Percentiles rank a stretch among this genome's conserved stretches.
phyloP scores from a whole-genome alignment of 148 eudicot species.

The Cornus suecica region DNA sequence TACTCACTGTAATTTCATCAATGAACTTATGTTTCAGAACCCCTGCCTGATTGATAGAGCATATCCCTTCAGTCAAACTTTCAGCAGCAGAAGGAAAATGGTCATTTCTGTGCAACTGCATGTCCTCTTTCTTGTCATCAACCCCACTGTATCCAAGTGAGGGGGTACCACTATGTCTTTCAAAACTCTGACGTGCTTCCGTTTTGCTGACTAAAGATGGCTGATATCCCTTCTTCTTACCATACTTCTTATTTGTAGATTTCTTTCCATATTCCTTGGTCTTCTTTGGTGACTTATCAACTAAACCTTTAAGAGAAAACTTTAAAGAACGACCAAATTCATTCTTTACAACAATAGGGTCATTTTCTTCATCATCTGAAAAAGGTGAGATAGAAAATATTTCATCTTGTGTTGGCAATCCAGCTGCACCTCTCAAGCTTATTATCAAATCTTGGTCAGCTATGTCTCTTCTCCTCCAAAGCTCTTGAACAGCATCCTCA shows the following conservation, averaged over 20 bases:
- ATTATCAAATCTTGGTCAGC: conserved; percentile 75
- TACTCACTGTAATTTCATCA: conserved; percentile 45
- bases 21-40: conserved; percentile 51
- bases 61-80: conserved; percentile 26
- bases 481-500: conserved; percentile 96
- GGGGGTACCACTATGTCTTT: conserved; percentile 38
- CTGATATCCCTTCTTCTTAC: conserved; percentile 14
- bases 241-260: conserved; percentile 49
- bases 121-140: conserved; percentile 36
- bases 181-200: conserved; percentile 26
- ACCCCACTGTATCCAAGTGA: conserved; percentile 31
- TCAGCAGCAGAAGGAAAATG: not conserved
- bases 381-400: conserved; percentile 83
- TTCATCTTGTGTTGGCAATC: conserved; percentile 90
- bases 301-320: conserved; percentile 63
- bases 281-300: conserved; percentile 75
- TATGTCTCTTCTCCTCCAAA: conserved; percentile 86
- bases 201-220: not conserved
- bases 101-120: conserved; percentile 24
- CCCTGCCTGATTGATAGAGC: conserved; percentile 47
- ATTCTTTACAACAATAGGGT: conserved; percentile 41
- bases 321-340: conserved; percentile 66
- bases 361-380: conserved; percentile 91
- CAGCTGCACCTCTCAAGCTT: conserved; percentile 90
- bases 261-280: conserved; percentile 63